These are phyloP conservation scores for Comarum palustre DNA, from an alignment of 306 rosid species.

Conservation along the genomic window DNA sequence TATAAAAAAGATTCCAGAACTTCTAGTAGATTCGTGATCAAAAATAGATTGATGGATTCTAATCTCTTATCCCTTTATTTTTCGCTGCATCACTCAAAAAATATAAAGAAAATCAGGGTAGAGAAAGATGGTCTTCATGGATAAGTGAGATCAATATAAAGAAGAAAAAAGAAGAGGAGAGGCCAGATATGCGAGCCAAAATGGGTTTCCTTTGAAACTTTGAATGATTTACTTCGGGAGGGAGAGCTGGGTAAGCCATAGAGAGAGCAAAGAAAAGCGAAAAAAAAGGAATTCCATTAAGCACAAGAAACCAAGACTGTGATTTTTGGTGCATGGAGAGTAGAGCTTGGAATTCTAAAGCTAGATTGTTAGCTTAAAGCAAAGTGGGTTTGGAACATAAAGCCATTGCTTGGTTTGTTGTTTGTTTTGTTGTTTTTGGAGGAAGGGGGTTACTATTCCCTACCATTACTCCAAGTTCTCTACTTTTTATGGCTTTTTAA, in stretches of 20 bases:
- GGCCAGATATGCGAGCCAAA: conserved; percentile 29
- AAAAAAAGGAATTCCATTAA: conserved; percentile 65
- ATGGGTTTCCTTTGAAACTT: conserved; percentile 36
- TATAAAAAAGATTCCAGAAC: no score
- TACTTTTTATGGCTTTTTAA: conserved; percentile 47
- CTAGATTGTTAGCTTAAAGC: conserved; percentile 28
- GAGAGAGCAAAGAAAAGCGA: conserved; percentile 50
- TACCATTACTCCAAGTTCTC: conserved; percentile 39
- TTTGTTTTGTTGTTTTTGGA: conserved; percentile 7
- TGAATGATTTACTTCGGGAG: conserved; percentile 27
- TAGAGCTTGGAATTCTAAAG: conserved; percentile 77
- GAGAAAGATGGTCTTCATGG: conserved; percentile 41
- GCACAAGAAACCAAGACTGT: conserved; percentile 57
- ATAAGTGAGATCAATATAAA: conserved; percentile 29
- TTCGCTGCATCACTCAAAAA: no score
- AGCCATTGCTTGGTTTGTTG: conserved; percentile 39
- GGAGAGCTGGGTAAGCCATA: conserved; percentile 36
- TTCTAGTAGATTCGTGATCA: no score
- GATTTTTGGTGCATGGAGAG: conserved; percentile 44
- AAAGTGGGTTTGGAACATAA: conserved; percentile 29
- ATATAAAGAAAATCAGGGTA: no score
- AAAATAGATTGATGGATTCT: no score
- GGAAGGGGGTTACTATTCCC: conserved; percentile 35
- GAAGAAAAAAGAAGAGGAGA: conserved; percentile 21
- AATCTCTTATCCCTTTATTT: no score